A percentile compares a stretch with the other conserved stretches of the same genome.
phyloP scores from a whole-genome alignment of 2,329 filamentous ascomycete genomes.

The Rugonectria rugulosa region DNA sequence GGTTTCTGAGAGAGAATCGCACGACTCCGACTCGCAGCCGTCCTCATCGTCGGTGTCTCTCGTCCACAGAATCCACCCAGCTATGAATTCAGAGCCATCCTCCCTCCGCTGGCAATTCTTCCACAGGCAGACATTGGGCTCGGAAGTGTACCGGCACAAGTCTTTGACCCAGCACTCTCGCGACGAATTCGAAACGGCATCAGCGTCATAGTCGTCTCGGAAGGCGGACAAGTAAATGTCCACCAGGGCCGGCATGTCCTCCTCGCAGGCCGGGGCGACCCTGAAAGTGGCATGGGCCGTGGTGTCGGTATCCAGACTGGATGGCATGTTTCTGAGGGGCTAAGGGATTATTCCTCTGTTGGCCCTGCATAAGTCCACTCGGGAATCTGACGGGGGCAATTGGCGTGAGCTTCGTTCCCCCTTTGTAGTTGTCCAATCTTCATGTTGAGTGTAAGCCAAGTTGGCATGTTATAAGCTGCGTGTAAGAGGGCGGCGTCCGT shows the following conservation, averaged over 20 bases:
- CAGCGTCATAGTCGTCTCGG: constrained; percentile 2
- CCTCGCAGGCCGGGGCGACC: neutral
- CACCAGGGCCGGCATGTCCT: constrained; percentile 10
- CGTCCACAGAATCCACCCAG: constrained; percentile 3
- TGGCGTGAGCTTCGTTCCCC: too few relatives aligned
- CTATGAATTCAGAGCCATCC: neutral
- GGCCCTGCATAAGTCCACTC: too few relatives aligned
- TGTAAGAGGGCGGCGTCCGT: neutral
- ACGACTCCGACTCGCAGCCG: neutral
- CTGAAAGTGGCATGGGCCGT: neutral
- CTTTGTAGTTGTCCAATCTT: too few relatives aligned
- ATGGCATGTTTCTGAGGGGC: neutral
- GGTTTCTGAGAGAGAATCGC: neutral
- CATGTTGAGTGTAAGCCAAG: too few relatives aligned
- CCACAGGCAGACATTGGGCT: constrained; percentile 1
- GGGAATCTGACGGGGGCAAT: too few relatives aligned
- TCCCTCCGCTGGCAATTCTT: neutral
- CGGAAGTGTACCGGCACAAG: neutral
- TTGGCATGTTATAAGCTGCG: too few relatives aligned
- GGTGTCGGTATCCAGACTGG: neutral
- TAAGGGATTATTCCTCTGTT: too few relatives aligned
- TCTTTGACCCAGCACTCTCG: constrained; percentile 5
- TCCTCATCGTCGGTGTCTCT: neutral
- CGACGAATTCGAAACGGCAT: neutral
- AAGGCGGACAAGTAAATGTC: constrained; percentile 5